Conservation (phyloP, 169 alveolate genomes). For the Perkinsus olseni region DNA sequence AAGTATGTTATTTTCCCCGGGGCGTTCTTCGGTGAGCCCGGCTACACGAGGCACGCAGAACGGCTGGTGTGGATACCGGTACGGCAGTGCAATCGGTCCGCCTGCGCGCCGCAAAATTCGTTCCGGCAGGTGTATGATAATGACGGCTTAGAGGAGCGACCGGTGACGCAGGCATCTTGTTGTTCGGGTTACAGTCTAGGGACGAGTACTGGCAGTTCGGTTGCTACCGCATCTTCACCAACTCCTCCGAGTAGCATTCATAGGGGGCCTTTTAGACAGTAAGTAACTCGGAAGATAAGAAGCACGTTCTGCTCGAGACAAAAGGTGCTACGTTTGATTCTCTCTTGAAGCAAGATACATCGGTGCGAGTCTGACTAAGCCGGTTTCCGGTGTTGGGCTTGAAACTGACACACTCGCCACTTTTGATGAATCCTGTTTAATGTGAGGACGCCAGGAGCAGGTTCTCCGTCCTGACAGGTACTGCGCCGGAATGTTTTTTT, state of each 20-base stretch:
- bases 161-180: neutral
- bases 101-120: neutral
- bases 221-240: neutral
- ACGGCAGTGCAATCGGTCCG: neutral
- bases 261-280: neutral
- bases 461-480: neutral
- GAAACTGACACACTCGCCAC: neutral
- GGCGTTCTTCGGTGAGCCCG: neutral
- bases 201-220: neutral
- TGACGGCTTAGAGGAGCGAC: neutral
- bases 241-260: neutral
- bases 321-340: no score
- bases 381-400: neutral
- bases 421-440: no score
- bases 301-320: no score
- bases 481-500: neutral
- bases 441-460: neutral
- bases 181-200: neutral
- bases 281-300: neutral
- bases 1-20: neutral
- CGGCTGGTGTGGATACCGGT: neutral
- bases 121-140: neutral
- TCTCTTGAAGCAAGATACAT: no score
- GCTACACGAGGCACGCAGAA: neutral
- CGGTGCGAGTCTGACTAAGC: neutral